Evolutionary conservation across 176 grass and related monocot genomes (phyloP), one percentile per base, ranked within the genome.

Genomic region (Triticum urartu): DNA sequence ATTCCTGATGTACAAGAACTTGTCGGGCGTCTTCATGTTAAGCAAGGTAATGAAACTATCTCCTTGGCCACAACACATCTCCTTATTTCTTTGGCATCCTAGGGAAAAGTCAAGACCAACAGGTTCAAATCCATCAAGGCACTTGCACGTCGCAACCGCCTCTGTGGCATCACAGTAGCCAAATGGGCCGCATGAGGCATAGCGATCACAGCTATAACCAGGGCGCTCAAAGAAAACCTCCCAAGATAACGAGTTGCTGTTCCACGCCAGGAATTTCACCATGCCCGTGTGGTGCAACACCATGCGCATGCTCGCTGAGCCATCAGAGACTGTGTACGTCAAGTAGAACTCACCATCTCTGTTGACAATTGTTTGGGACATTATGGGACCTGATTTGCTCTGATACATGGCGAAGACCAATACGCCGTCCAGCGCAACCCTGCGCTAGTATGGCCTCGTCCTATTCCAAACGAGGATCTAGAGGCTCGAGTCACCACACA

Each of bases 131-230:
- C 87, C 89, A 11, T 76, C 28, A 0, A 83, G 83, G 62, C 92
- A 94, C 14, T 17, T 32, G 63, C 92, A 94, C 5, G 77, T 69
- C 0, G 42, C 56, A 2, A 20, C 11, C 1, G 33, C 81, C 30
- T 47, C 24, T 8, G 69, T 81, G 21, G 13, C 61, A 54, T 89
- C 79, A 14, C 89, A 94, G 20, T 89, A 84, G 3, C 84, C 70
- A 22, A 84, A 91, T 0, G 84, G 40, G 20, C 92, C 92, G 4
- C 92, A 91, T 1, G 73, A 67, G 8, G 81, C 76, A 2, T 81
- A 87, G 21, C 2, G 11, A 1, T 78, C 84, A 12, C 92, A 94
- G 36, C 73, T 40, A 9, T 47, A 0, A 52, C 64, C 32, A 18
- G 89, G 81, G 18, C 32, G 4, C 5, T 28, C 38, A 1, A 2